These are phyloP conservation scores for Phylloboletellus chloephorus DNA, from an alignment of 1,284 basidiomycete genomes.

Conservation along the genomic window DNA sequence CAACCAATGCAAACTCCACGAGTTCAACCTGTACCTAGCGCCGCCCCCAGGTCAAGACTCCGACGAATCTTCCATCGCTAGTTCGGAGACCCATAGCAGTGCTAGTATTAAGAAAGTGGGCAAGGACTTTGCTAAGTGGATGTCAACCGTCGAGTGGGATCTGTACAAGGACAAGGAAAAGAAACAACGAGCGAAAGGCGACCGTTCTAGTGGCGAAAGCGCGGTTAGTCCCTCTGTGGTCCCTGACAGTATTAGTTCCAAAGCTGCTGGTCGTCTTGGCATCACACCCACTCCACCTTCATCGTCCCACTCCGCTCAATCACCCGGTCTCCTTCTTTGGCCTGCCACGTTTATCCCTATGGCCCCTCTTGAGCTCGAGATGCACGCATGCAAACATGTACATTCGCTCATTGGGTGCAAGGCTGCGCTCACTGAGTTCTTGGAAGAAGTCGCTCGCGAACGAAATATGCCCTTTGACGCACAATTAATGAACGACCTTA, in stretches of 20 bases:
- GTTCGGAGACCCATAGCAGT: constrained; percentile 20
- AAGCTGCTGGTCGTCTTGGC: constrained; percentile 41
- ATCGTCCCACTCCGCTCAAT: constrained; percentile 31
- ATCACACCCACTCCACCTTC: constrained; percentile 22
- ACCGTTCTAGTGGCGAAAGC: constrained; percentile 28
- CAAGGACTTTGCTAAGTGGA: constrained; percentile 33
- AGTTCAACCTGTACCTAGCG: constrained; percentile 52
- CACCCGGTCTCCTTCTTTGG: constrained; percentile 50
- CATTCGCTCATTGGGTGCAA: constrained; percentile 59
- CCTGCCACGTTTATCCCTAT: constrained; percentile 56
- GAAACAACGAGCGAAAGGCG: constrained; percentile 22
- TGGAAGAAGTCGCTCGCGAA: constrained; percentile 38
- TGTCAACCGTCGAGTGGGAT: constrained; percentile 34
- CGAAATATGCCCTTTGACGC: constrained; percentile 22
- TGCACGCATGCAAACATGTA: constrained; percentile 61
- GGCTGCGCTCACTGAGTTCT: constrained; percentile 48
- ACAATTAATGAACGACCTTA: constrained; percentile 46
- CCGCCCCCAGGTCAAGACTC: constrained; percentile 33
- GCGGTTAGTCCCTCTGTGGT: constrained; percentile 14
- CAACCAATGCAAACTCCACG: constrained; percentile 35
- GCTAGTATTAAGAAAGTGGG: constrained; percentile 24
- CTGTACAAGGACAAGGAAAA: constrained; percentile 24
- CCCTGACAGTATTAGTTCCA: constrained; percentile 35
- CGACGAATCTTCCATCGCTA: constrained; percentile 25
- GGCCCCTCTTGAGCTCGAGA: constrained; percentile 54